These are phyloP conservation scores for Cyclotella choctawhatcheeana DNA, from an alignment of 108 stramenopile genomes.

Conservation along the genomic window DNA sequence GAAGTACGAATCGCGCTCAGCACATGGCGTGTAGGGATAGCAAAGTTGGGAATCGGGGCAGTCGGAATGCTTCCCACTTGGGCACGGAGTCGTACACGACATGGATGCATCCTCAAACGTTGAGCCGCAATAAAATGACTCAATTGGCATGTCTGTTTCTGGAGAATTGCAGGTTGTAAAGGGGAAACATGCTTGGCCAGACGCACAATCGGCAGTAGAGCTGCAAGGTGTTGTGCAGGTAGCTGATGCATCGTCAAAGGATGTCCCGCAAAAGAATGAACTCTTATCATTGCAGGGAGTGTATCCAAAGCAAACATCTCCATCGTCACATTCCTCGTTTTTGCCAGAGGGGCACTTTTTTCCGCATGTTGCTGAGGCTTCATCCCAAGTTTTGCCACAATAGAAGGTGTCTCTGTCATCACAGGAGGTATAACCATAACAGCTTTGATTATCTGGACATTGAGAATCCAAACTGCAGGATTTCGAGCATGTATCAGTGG, in stretches of 20 bases:
- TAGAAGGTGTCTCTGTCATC: slow-evolving; percentile 52
- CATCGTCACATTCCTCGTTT: slow-evolving; percentile 43
- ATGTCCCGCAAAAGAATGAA: slow-evolving; percentile 23
- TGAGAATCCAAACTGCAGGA: slow-evolving; percentile 71
- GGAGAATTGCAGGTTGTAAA: slow-evolving; percentile 46
- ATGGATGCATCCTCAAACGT: slow-evolving; percentile 52
- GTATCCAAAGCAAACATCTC: slow-evolving; percentile 48
- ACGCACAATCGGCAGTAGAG: slow-evolving; percentile 33
- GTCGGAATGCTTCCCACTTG: slow-evolving; percentile 47
- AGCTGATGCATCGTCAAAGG: slow-evolving; percentile 26
- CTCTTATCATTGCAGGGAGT: slow-evolving; percentile 36
- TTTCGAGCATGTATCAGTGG: slow-evolving; percentile 60
- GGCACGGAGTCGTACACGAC: slow-evolving; percentile 43
- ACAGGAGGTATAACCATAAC: slow-evolving; percentile 86
- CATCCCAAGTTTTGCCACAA: slow-evolving; percentile 52
- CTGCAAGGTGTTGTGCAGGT: slow-evolving; percentile 14
- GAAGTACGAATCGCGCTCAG: slow-evolving; percentile 47
- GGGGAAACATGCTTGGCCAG: slow-evolving; percentile 48
- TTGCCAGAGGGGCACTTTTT: slow-evolving; percentile 40
- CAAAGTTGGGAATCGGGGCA: slow-evolving; percentile 40
- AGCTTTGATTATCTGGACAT: slow-evolving; percentile 79
- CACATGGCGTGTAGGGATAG: slow-evolving; percentile 53
- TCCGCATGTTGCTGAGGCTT: slow-evolving; percentile 42
- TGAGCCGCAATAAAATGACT: slow-evolving; percentile 54
- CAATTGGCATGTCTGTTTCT: slow-evolving; percentile 51